phyloP scores from a whole-genome alignment of 2,329 filamentous ascomycete genomes.

The Ceratocystis eucalypticola region DNA sequence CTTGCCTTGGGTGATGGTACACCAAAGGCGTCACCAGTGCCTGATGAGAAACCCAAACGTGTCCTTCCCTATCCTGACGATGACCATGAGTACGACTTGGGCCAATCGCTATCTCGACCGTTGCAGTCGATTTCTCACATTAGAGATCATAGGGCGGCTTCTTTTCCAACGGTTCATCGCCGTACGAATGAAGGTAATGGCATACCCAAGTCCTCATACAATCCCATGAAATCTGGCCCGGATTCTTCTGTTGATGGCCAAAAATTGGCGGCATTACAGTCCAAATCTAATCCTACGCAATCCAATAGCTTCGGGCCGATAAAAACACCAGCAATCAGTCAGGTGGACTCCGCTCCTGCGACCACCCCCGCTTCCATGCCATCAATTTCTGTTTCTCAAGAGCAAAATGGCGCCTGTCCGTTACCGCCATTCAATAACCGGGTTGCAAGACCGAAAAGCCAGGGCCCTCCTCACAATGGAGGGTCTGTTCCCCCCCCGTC shows the following conservation, averaged over 20 bases:
- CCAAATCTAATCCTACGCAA: neutral
- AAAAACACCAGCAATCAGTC: neutral
- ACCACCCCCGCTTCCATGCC: neutral
- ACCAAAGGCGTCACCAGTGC: neutral
- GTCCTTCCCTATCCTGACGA: conserved; percentile 17
- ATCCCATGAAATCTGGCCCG: neutral
- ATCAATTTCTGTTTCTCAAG: neutral
- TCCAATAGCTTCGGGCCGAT: neutral
- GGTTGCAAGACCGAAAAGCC: neutral
- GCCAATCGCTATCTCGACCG: neutral
- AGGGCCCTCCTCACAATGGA: neutral
- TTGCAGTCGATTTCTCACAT: neutral
- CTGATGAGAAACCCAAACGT: neutral
- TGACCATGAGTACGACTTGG: conserved; percentile 1
- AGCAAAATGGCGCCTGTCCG: neutral
- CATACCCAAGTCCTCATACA: neutral
- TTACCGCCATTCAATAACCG: neutral
- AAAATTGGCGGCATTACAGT: neutral
- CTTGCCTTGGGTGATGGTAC: neutral
- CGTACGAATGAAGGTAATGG: neutral
- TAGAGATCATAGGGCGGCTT: neutral
- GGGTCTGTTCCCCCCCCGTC: neutral
- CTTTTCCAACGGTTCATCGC: neutral
- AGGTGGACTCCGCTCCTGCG: neutral
- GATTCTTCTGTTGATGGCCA: neutral